Conservation (phyloP, 2,329 filamentous ascomycete genomes). For the Incumbomyces delicatus region DNA sequence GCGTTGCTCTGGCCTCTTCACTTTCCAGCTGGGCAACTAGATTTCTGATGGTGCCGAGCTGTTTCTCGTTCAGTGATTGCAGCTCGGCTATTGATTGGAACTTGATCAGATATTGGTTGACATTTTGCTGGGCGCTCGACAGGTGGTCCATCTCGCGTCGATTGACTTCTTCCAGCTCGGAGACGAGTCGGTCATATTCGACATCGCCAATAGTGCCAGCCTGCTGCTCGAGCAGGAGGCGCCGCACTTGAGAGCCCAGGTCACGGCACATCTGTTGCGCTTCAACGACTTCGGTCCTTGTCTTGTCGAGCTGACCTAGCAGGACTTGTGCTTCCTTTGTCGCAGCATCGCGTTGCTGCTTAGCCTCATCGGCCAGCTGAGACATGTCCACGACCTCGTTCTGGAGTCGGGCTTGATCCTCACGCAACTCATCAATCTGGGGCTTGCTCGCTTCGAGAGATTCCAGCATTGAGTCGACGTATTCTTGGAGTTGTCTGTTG, state of each 20-base stretch:
- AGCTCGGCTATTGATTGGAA: slow-evolving; percentile 80
- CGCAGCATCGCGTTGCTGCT: slow-evolving; percentile 67
- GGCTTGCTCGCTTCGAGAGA: slow-evolving; percentile 79
- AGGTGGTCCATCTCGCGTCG: slow-evolving; percentile 67
- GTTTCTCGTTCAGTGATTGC: slow-evolving; percentile 76
- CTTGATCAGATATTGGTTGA: slow-evolving; percentile 77
- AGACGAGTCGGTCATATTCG: slow-evolving; percentile 33
- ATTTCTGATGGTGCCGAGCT: slow-evolving; percentile 72
- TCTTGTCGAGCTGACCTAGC: slow-evolving; percentile 58
- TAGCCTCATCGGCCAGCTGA: slow-evolving; percentile 69
- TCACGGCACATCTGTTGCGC: slow-evolving; percentile 81
- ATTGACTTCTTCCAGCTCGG: slow-evolving; percentile 32
- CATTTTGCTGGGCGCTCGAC: slow-evolving; percentile 78
- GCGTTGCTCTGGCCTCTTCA: slow-evolving; percentile 63
- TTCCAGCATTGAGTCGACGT: slow-evolving; percentile 76
- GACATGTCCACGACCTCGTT: slow-evolving; percentile 77
- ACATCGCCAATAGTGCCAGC: slow-evolving; percentile 69
- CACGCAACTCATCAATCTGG: slow-evolving; percentile 74
- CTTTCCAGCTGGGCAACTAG: slow-evolving; percentile 85
- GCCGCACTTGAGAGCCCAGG: slow-evolving; percentile 79
- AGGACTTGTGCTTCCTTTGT: slow-evolving; percentile 70
- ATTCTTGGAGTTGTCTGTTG: slow-evolving; percentile 62
- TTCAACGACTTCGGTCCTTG: slow-evolving; percentile 60
- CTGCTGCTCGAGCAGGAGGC: slow-evolving; percentile 78
- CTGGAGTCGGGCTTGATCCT: slow-evolving; percentile 70